Percentiles rank a stretch among this genome's conserved stretches.
Evolutionary conservation across 2,329 filamentous ascomycete genomes (phyloP).

Genomic region (Monosporascus sp.): DNA sequence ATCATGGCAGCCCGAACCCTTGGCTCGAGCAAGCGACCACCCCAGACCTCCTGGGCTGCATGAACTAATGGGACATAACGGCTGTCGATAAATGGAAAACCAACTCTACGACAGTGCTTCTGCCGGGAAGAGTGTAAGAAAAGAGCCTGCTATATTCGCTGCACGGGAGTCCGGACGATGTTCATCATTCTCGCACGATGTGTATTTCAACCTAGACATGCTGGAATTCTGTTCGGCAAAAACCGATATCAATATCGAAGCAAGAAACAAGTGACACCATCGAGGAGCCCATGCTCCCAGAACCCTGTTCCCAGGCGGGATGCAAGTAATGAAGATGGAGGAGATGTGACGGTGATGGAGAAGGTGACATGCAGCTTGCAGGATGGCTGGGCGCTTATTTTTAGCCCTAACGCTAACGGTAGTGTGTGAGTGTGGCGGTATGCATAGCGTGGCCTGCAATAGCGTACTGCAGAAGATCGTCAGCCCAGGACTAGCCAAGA

Average conservation of each 20-base stretch:
- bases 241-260: no score
- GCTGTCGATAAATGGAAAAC: no score
- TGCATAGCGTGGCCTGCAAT: neutral
- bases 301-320: neutral
- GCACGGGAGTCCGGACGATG: no score
- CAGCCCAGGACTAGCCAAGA: neutral
- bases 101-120: no score
- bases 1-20: neutral
- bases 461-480: neutral
- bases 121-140: no score
- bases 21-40: neutral
- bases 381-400: neutral
- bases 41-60: neutral
- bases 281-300: neutral
- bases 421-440: neutral
- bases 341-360: neutral
- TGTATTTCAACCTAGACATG: no score
- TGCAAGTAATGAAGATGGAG: neutral
- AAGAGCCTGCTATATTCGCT: no score
- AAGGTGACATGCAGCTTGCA: neutral
- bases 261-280: no score
- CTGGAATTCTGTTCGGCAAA: no score
- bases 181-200: no score
- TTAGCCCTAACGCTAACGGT: neutral
- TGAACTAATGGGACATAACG: neutral